Evolutionary conservation across 2,329 filamentous ascomycete species (phyloP), one percentile per base, ranked within the genome.

Genomic region (Hirsutella thompsonii): DNA sequence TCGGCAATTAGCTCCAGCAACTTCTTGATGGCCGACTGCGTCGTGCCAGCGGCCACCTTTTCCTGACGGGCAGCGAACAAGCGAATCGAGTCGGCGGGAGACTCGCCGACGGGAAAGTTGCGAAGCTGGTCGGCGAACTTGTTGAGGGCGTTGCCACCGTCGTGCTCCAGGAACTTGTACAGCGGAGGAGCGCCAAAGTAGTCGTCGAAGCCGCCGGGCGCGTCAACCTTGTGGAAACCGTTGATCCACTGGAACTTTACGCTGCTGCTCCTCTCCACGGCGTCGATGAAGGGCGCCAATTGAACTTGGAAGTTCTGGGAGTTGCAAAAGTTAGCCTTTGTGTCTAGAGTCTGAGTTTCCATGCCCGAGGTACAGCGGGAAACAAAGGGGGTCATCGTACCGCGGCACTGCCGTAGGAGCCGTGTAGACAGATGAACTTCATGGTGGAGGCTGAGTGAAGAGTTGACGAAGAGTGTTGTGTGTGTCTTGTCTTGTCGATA

Each of bases 341-440:
- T 9, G 6, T 13, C 29, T 32, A 28, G 18, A 37, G 37, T 42
- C 35, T n/a, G n/a, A n/a, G n/a, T n/a, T n/a, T n/a, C n/a, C n/a
- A n/a, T n/a, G n/a, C n/a, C n/a, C n/a, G n/a, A n/a, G n/a, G n/a
- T n/a, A n/a, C n/a, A n/a, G n/a, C n/a, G n/a, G n/a, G n/a, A n/a
- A 19, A 14, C 39, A 26, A 38, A 28, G n/a, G 14, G 34, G 21
- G 8, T 13, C 57, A 21, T 20, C 67, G 60, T 55, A 71, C 69
- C 48, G 68, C 65, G 39, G 71, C 67, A 57, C 70, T 76, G 41
- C 73, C 72, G 52, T 70, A 76, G 20, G 73, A 69, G 46, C 73
- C 73, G 28, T 72, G 72, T 8, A 77, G 61, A 52, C 73, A 77
- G 26, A 77, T 55, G 39, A 76, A 70, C 50, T 62, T 71, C 72